Percentiles rank a stretch among this genome's conserved stretches.
Conservation (phyloP, 352 stramenopile genomes). For the Phytophthora capsici region DNA sequence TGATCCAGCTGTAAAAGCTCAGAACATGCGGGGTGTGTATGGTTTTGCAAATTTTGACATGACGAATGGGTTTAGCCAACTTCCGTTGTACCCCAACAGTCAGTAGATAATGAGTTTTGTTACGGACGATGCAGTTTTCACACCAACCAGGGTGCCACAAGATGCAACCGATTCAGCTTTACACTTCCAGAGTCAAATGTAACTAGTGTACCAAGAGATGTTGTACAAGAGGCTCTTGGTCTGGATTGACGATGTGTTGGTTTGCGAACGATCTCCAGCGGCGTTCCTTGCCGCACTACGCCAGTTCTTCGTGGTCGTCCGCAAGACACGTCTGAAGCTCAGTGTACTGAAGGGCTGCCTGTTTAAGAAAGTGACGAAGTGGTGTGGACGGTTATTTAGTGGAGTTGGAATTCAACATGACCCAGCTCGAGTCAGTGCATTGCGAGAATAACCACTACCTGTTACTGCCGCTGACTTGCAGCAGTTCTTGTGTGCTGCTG, state of each 20-base stretch:
- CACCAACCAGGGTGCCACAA: too few relatives aligned
- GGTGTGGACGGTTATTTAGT: conserved; percentile 27
- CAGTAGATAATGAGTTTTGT: conserved; percentile 33
- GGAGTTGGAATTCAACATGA: conserved; percentile 13
- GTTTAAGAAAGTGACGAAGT: too few relatives aligned
- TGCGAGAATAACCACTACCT: not conserved
- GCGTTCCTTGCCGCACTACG: conserved; percentile 6
- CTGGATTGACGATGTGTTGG: conserved; percentile 4
- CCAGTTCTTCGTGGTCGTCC: conserved; percentile 17
- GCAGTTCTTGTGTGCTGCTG: too few relatives aligned
- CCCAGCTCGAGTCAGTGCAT: not conserved
- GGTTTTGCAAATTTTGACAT: conserved; percentile 24
- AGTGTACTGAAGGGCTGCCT: conserved; percentile 22
- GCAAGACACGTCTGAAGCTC: conserved; percentile 23
- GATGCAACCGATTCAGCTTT: conserved; percentile 4
- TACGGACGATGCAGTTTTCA: too few relatives aligned
- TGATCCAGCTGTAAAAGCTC: conserved; percentile 2
- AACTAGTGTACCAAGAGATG: conserved; percentile 15
- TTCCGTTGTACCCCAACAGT: conserved; percentile 12
- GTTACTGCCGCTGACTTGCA: too few relatives aligned
- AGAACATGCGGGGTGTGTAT: conserved; percentile 7
- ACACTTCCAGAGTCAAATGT: conserved; percentile 30
- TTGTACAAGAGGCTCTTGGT: not conserved
- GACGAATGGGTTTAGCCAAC: conserved; percentile 30
- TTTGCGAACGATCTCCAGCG: too few relatives aligned